These are phyloP conservation scores for Leccinum subgranulosum DNA, from an alignment of 768 basidiomycete genomes.

Conservation along the genomic window DNA sequence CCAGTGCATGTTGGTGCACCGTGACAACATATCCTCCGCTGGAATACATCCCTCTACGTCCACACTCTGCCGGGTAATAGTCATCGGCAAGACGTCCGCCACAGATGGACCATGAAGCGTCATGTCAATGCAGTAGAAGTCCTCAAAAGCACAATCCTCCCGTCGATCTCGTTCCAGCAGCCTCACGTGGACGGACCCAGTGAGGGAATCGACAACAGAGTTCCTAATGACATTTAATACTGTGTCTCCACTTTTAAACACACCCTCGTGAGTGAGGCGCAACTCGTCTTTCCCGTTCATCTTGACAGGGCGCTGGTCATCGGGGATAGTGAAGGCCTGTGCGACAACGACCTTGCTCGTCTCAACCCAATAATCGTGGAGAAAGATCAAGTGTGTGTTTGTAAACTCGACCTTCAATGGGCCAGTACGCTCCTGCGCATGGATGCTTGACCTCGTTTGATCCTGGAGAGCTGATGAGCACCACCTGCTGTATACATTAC, in stretches of 20 bases:
- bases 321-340: neutral
- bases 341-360: neutral
- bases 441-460: neutral
- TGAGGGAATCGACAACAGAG: neutral
- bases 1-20: too few species aligned
- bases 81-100: neutral
- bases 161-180: neutral
- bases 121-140: neutral
- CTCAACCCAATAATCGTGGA: neutral
- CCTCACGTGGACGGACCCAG: neutral
- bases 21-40: too few species aligned
- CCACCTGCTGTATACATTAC: fast-evolving
- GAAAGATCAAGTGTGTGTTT: neutral
- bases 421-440: neutral
- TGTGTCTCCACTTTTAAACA: neutral
- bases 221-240: neutral
- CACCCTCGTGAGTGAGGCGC: neutral
- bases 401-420: neutral
- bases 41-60: neutral
- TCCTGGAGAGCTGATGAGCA: neutral
- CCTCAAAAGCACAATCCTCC: neutral
- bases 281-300: neutral
- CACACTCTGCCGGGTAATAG: too few species aligned
- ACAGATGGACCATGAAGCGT: neutral
- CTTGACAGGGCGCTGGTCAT: neutral